Evolutionary conservation across 1,139 yeast species (phyloP), one percentile per base, ranked within the genome.

Genomic region (Yamadazyma conglobata): DNA sequence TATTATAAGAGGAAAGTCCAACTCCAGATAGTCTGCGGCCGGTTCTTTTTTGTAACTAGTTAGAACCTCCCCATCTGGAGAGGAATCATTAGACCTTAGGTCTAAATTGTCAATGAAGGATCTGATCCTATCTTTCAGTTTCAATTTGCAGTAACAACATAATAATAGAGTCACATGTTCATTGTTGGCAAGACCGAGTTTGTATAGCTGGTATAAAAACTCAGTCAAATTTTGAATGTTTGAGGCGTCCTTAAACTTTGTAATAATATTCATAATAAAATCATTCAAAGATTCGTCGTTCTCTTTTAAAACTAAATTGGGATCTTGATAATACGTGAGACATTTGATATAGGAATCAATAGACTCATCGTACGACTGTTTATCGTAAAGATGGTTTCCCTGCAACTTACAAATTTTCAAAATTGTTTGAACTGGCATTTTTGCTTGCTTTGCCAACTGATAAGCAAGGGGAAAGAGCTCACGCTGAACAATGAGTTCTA

Each of bases 101-200:
- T 64, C 50, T 19, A 67, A 43, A 5, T 67, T 65, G 3, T 66
- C 62, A 19, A 88, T 72, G 47, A 87, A 88, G 3, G 54, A 45
- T 28, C 72, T 71, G 21, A 91, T 60, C 33, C 79, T 79, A 1
- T 69, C 73, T 1, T 64, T 67, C 44, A 73, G 71, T 41, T 81
- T 83, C 40, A 87, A 60, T 51, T 89, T 89, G 42, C 96, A 86
- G 46, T 84, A 81, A 31, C 94, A 81, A 40, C 94, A 85, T 20
- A 91, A 59, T 22, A 91, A 61, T 18, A 91, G 58, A 0, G 96
- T 88, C 3, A 88, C 72, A 52, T 91, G 96, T 50, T 88, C 95
- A 27, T 75, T 70, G 22, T 75, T 73, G 0, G 95, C 80, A 10
- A 72, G 46, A 54, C 45, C 60, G 31, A 58, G 58, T 8, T 67